Evolutionary conservation across 192 early-diverging fungal genomes (phyloP).

Genomic region (Phycomyces blakesleeanus): DNA sequence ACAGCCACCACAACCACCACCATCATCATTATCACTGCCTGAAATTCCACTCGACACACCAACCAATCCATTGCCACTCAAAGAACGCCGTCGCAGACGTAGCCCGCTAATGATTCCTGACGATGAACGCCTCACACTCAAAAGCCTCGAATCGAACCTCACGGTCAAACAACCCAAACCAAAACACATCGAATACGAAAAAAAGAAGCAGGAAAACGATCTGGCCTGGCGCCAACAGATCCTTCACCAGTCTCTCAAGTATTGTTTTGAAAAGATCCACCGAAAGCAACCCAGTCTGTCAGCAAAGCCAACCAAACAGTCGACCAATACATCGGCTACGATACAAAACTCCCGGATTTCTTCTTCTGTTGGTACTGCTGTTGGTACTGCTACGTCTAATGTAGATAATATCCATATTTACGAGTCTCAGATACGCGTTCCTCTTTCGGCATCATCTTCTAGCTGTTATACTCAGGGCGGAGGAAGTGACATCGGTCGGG

Average conservation of each 20-base stretch:
- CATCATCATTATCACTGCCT: too few relatives aligned
- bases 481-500: neutral
- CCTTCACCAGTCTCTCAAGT: neutral
- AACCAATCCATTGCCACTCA: neutral
- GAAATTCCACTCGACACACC: neutral
- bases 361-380: too few relatives aligned
- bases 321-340: too few relatives aligned
- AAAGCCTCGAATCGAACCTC: neutral
- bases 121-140: neutral
- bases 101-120: constrained; percentile 1
- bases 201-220: neutral
- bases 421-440: too few relatives aligned
- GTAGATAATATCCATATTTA: too few relatives aligned
- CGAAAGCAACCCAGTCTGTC: neutral
- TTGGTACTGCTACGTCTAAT: too few relatives aligned
- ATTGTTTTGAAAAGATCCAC: neutral
- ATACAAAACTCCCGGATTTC: too few relatives aligned
- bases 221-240: neutral
- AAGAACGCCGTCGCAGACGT: neutral
- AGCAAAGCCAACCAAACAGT: too few relatives aligned
- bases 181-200: too few relatives aligned
- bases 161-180: neutral
- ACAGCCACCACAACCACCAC: too few relatives aligned
- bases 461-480: neutral
- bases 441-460: too few relatives aligned